Evolutionary conservation across 805 yeast species (phyloP), one percentile per base, ranked within the genome.

Genomic region (Tetrapisispora fleetii): DNA sequence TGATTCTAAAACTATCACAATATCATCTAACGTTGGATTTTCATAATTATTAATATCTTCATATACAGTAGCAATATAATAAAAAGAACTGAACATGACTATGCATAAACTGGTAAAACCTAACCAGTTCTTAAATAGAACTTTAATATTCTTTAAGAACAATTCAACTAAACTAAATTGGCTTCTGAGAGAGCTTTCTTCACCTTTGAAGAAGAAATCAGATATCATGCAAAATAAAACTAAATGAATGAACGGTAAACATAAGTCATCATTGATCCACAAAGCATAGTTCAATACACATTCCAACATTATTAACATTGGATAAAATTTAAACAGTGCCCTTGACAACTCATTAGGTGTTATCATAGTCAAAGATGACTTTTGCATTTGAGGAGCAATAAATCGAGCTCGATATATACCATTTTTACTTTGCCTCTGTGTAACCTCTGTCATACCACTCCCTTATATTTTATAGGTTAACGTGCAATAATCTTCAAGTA

Each of bases 1-100:
- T 16, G 58, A 57, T 33, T 59, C 62, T 30, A 61, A 38, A 16
- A 56, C 41, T 13, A 56, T 50, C 10, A 58, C 54, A 24, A 64
- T 58, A 40, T 64, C 67, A 33, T 64, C 68, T 40, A 62, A 36
- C 10, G 67, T 64, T 28, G 68, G 68, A 4, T 66, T 58, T 38
- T 64, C 68, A 7, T 51, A 49, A 8, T 43, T 47, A 27, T 42
- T 43, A 18, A 60, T 40, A 36, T 59, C 63, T 16, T 45, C 36
- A 21, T 52, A 46, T 2, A 61, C 49, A 6, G 64, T 49, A 17
- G 48, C 37, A 16, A 62, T 43, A 40, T 60, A 60, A 41, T 58
- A 62, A 16, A 53, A 35, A 4, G 49, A 35, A 2, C 65, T 53
- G 6, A 50, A 39, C 2, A 50, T 9, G 2, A 57, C 43, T 36